Conservation (phyloP, 441 rosid species). For the Populus hybrid region DNA sequence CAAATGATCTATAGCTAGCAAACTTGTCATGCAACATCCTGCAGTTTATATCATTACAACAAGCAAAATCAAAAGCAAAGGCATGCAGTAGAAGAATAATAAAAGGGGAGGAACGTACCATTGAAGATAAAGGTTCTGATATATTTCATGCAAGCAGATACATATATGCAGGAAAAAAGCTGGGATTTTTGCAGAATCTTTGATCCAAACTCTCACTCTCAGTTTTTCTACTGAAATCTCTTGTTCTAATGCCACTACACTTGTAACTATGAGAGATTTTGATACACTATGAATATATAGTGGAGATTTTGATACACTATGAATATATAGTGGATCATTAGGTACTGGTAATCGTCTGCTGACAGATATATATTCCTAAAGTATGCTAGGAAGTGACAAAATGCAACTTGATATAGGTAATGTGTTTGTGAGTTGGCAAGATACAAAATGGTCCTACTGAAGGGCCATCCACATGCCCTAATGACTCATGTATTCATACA, state of each 20-base stretch:
- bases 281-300: slow-evolving; percentile 3
- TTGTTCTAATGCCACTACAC: slow-evolving; percentile 1
- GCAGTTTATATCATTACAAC: not conserved
- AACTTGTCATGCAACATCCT: not conserved
- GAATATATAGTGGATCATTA: slow-evolving; percentile 23
- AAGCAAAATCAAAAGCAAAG: slow-evolving; percentile 5
- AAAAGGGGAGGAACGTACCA: slow-evolving; percentile 30
- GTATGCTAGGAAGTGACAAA: slow-evolving; percentile 43
- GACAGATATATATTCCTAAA: slow-evolving; percentile 30
- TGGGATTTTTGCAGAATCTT: not conserved
- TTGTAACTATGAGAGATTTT: slow-evolving; percentile 11
- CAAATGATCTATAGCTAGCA: slow-evolving; percentile 1
- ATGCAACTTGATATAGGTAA: slow-evolving; percentile 39
- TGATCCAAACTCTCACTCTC: slow-evolving; percentile 21
- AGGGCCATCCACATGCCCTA: slow-evolving; percentile 34
- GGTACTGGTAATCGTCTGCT: slow-evolving; percentile 26
- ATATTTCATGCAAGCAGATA: slow-evolving; percentile 34
- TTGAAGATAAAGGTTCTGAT: slow-evolving; percentile 34
- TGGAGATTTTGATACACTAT: slow-evolving; percentile 25
- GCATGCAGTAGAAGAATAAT: slow-evolving; percentile 6
- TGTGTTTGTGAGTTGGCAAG: slow-evolving; percentile 48
- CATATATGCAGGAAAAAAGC: not conserved
- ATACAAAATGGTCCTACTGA: slow-evolving; percentile 38
- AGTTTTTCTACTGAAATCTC: slow-evolving; percentile 15
- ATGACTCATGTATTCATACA: slow-evolving; percentile 12